Evolutionary conservation across 768 basidiomycete species (phyloP), one percentile per base, ranked within the genome.

Genomic region (Suillus lakei): DNA sequence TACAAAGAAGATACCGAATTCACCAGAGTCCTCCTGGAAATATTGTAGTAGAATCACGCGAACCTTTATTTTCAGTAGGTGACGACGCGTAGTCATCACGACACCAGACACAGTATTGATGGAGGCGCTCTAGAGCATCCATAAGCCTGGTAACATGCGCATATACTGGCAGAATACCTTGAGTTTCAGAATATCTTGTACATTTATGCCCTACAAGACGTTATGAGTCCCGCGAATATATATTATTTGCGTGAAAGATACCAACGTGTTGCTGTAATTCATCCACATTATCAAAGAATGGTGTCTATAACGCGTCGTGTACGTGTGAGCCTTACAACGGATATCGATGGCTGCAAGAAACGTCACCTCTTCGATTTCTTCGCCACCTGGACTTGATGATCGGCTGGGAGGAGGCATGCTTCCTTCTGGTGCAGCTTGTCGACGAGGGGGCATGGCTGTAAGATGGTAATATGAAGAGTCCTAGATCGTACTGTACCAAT

Each of bases 61-160:
- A 56, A 91, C 96, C 85, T 98, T 99, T 71, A 99, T 96, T 76
- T 98, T 99, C 64, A 95, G 80, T 74, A 99, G 83, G 61, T 95
- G 93, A 66, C 92, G 86, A 64, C 94, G 83, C 1, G 96, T 95
- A 1, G 94, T 96, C 91, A 96, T 96, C 66, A 89, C 91, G 9
- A 96, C 93, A 4, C 93, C 92, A 62, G 91, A 92, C 2, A 95
- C 84, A 3, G 93, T 95, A 71, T 95, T 89, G 54, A 95, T 90
- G 1, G 92, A 88, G 34, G 91, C 91, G 39, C 88, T 78, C 93
- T 95, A 41, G 46, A 39, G 46, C 21, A 26, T 7, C 65, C 26
- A 16, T 38, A 61, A 21, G 55, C 63, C 59, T 23, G 12, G 6
- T n/a, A 26, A 5, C 30, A 30, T 43, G 59, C 58, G 66, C 63